Conservation (phyloP, 306 rosid genomes). For the Fagus sylvatica region DNA sequence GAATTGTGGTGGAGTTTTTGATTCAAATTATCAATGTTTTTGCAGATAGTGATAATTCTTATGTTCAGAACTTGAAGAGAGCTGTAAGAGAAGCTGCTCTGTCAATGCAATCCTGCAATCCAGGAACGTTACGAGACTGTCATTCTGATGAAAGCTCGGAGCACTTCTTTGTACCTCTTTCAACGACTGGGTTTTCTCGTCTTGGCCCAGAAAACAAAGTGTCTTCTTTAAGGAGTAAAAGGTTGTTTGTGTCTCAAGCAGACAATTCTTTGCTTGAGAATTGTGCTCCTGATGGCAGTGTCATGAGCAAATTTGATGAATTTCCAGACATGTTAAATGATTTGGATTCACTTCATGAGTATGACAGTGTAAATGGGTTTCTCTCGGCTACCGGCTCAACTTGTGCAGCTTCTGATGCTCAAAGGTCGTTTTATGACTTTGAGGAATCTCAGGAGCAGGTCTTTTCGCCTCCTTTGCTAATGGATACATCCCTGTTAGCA, state of each 20-base stretch:
- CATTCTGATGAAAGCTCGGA: conserved; percentile 82
- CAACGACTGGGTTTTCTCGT: conserved; percentile 71
- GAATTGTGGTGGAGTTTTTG: conserved; percentile 24
- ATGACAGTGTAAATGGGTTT: conserved; percentile 80
- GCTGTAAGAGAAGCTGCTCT: conserved; percentile 94
- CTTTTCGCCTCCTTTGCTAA: conserved; percentile 88
- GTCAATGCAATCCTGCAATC: conserved; percentile 51
- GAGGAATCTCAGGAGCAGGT: conserved; percentile 85
- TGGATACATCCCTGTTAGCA: conserved; percentile 69
- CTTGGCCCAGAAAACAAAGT: conserved; percentile 62
- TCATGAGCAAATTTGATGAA: conserved; percentile 50
- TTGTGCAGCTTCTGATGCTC: conserved; percentile 60
- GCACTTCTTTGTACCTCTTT: conserved; percentile 84
- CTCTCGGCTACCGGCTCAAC: conserved; percentile 68
- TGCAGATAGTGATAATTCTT: conserved; percentile 59
- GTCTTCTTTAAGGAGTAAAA: conserved; percentile 64
- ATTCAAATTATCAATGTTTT: conserved; percentile 18
- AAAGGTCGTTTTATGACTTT: conserved; percentile 57
- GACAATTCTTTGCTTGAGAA: conserved; percentile 52
- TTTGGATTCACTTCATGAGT: conserved; percentile 69
- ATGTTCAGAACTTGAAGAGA: conserved; percentile 73
- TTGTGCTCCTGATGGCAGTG: conserved; percentile 44
- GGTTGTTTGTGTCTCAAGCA: conserved; percentile 54
- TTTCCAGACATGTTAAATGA: conserved; percentile 63
- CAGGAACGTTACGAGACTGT: conserved; percentile 62